Evolutionary conservation across 202 grass and related monocot genomes (phyloP), one percentile per base, ranked within the genome.

Genomic region (Panicum hallii): DNA sequence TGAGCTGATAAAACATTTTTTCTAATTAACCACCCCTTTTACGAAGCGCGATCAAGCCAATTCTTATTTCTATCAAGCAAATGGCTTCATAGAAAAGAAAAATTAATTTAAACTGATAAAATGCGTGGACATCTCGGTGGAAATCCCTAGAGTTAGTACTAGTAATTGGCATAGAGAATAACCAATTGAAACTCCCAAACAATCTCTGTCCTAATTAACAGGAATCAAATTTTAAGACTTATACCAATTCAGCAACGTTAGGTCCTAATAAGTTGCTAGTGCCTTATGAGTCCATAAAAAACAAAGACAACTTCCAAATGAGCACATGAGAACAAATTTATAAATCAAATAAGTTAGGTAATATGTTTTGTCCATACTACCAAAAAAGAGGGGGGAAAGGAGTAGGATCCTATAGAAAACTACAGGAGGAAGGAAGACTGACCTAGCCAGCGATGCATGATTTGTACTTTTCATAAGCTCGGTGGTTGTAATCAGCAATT

Each of bases 401-500:
- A 26, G 26, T 26, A 26, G 26, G 19, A 13, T 7, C 5, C 43
- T 26, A 36, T 20, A 19, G 20, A 70, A 46, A 70, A 70, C 20
- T 47, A 70, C 43, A 26, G 10, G 17, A 8, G 17, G 17, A 69
- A 46, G 19, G n/a, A 63, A 30, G 36, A 78, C 46, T 20, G 42
- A 34, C 58, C 23, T 78, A 46, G 56, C 57, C 13, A 30, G 6
- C 53, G 36, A 42, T 17, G 50, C 7, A 53, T 53, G 13, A 38
- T 38, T 15, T 54, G 19, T 65, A 68, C 63, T 23, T 80, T 42
- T 43, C 34, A 80, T 54, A 20, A 58, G 12, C 65, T 58, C 40
- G 1, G 40, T 58, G 17, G 63, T 69, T 69, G 48, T 54, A 80
- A 56, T 69, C 11, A 81, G 11, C 38, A 81, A 81, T 81, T 2